Conservation (phyloP, 2,329 filamentous ascomycete genomes). For the Westerdykella aurantiaca region DNA sequence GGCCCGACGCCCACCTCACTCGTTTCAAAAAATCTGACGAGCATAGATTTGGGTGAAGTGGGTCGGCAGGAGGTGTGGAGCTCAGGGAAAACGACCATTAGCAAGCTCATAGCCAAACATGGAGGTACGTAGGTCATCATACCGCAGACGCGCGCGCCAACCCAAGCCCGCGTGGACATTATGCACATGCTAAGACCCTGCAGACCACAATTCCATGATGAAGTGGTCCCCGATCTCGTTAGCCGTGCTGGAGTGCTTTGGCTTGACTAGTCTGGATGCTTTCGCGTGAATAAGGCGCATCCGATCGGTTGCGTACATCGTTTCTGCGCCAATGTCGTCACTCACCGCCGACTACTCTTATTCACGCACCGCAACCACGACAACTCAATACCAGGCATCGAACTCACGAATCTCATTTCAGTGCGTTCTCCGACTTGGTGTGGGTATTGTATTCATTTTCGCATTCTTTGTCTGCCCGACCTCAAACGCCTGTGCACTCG, state of each 20-base stretch:
- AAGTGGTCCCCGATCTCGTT: slow-evolving; percentile 27
- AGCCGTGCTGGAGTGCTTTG: slow-evolving; percentile 23
- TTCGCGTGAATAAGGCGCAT: background rate
- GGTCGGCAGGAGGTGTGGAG: slow-evolving; percentile 30
- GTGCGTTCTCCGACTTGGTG: too few relatives aligned
- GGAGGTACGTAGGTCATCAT: slow-evolving; percentile 23
- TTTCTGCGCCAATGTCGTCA: too few relatives aligned
- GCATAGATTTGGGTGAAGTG: slow-evolving; percentile 30
- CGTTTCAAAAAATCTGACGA: slow-evolving; percentile 11
- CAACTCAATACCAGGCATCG: background rate
- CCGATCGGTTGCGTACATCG: too few relatives aligned
- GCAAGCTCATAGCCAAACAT: slow-evolving; percentile 33
- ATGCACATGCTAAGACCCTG: slow-evolving; percentile 8
- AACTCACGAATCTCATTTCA: too few relatives aligned
- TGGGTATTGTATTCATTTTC: too few relatives aligned
- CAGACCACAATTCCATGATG: slow-evolving; percentile 31
- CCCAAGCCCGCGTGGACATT: slow-evolving; percentile 5
- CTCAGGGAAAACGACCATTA: slow-evolving; percentile 18
- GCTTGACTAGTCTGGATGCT: slow-evolving; percentile 11
- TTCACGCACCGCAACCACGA: too few relatives aligned
- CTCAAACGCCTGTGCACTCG: too few relatives aligned
- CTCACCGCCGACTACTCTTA: too few relatives aligned
- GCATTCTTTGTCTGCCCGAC: too few relatives aligned
- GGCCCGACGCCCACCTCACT: background rate
- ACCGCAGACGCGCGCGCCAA: background rate